Base-by-base conservation (phyloP, 2,329 filamentous ascomycete species). In the Sclerotinia borealis region DNA sequence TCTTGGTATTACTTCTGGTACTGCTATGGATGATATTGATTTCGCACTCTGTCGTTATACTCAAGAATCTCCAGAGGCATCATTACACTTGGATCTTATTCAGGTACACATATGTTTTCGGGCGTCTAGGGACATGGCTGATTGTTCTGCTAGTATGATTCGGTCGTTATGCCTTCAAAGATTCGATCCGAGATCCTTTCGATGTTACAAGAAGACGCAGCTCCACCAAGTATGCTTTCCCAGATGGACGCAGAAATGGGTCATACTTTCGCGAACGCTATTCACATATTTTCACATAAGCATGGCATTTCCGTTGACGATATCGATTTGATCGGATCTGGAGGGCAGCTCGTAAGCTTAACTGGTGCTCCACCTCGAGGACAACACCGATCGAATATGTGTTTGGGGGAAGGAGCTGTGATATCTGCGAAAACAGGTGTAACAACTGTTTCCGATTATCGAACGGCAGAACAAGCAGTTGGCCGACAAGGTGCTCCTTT, bases 171-270 rank as follows among this genome's bases (percentile, higher is more conserved):
- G 70, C 72, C 72, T 29, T 73, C 72, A 17, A 73, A 72, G 59
- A 73, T 74, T 11, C 70, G 72, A 66, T 68, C 63, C 43, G 71
- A 73, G 58, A 71, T 74, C n/a, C 65, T 74, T 6, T 68, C 70
- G 5, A 72, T 74, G 71, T 64, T 74, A 19, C 68, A 68, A 69
- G 70, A 74, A 67, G 72, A 73, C 64, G 68, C 70, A 10, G 72
- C 70, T n/a, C 70, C 71, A 8, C 72, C 72, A 15, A 73, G 72
- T 65, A 69, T 73, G 69, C 60, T 74, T 5, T 73, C 72, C 4
- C 72, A 74, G 59, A 72, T 74, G 69, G 71, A 74, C 37, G 71
- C 70, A 17, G 71, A 74, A 58, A 71, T 74, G 66, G 72, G 72
- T 8, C 70, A 73, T 52, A 73, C 68, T 10, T 74, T 74, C 34